Percentiles rank a stretch among this genome's conserved stretches.
Conservation (phyloP, 768 basidiomycete genomes). For the Coprinopsis cinerea region DNA sequence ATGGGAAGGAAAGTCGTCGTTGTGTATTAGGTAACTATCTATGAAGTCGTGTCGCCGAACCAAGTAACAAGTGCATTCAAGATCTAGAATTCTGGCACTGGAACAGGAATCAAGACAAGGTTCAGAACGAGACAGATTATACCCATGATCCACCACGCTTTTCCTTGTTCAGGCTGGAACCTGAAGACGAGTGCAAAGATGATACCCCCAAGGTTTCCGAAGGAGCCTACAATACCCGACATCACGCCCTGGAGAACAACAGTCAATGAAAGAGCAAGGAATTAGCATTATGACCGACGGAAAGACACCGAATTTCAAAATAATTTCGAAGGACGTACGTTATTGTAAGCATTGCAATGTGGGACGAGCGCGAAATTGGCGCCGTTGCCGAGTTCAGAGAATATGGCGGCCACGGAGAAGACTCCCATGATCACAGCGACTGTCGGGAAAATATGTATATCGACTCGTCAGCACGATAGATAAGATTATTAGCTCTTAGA, state of each 20-base stretch:
- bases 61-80: background rate
- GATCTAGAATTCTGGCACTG: slow-evolving; percentile 20
- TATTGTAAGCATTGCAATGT: slow-evolving; percentile 14
- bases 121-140: slow-evolving; percentile 31
- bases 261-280: too few relatives aligned
- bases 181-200: slow-evolving; percentile 44
- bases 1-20: too few relatives aligned
- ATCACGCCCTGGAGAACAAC: slow-evolving; percentile 23
- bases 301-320: background rate
- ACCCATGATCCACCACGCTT: slow-evolving; percentile 44
- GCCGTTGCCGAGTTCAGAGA: slow-evolving; percentile 13
- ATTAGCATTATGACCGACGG: too few relatives aligned
- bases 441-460: background rate
- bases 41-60: too few relatives aligned
- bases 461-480: background rate
- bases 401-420: slow-evolving; percentile 29
- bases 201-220: slow-evolving; percentile 40
- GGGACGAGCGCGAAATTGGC: slow-evolving; percentile 14
- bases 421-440: slow-evolving; percentile 33
- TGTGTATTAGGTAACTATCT: too few relatives aligned
- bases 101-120: slow-evolving; percentile 17
- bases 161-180: slow-evolving; percentile 34
- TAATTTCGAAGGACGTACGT: slow-evolving; percentile 6
- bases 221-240: slow-evolving; percentile 32
- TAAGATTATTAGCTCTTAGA: background rate